Evolutionary conservation across 345 rosid species (phyloP), one percentile per base, ranked within the genome.

Genomic region (Excoecaria agallocha): DNA sequence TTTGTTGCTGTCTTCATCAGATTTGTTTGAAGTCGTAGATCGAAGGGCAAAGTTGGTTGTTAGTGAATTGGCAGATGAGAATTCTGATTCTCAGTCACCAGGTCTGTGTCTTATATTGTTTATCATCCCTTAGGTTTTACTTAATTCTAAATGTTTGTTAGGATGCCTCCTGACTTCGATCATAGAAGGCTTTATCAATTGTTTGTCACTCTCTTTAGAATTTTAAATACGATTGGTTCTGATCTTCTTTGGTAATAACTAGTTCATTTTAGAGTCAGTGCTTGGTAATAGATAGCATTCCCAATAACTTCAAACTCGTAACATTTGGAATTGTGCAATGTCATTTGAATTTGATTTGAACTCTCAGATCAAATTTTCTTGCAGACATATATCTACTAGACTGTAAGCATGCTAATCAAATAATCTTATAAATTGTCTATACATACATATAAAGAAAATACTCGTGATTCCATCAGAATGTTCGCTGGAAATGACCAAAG

Each of bases 41-140:
- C 94, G 97, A 73, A 83, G 94, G 75, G 99, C 99, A 39, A 96
- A 96, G 89, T 88, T 91, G 78, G 99, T 93, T 66, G 99, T 87
- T 66, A 84, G 80, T 78, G 98, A 95, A 64, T 82, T 86, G 76
- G 81, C 94, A 3, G 99, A 96, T 70, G 99, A 96, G 71, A 91
- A 90, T 73, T 77, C 83, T 15, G 90, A 82, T 76, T 71, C 75
- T 77, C 95, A 80, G 76, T 69, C 84, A 66, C 74, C 88, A 79
- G 98, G 99, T 93, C 77, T 65, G 56, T 19, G 66, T 70, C 71
- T 50, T 59, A 55, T 13, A 70, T 70, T 71, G 1, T 66, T 41
- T 30, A 13, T 56, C 8, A 66, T 54, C 37, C 62, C 15, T 11
- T 20, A n/a, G 4, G 3, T 60, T 59, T 17, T 62, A 30, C 20